A percentile compares a stretch with the other conserved stretches of the same genome.
These are phyloP conservation scores for Exophiala mesophila DNA, from an alignment of 2,329 filamentous ascomycete species.

Conservation along the genomic window DNA sequence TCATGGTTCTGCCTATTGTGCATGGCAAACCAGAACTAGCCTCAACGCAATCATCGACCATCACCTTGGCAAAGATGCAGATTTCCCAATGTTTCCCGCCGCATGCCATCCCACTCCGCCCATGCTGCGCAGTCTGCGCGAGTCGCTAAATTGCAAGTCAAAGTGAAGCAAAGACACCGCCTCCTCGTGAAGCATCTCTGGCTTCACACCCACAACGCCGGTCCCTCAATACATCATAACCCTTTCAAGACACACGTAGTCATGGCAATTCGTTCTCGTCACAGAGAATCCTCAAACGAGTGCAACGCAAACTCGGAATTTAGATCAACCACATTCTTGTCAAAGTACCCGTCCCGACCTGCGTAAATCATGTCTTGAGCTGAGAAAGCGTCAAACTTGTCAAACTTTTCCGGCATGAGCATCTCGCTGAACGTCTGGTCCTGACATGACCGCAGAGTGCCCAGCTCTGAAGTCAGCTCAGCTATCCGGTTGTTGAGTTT, in stretches of 20 bases:
- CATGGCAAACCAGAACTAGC: too few species aligned
- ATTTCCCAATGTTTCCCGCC: constrained; percentile 7
- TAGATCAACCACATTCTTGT: constrained; percentile 26
- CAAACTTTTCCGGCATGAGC: constrained; percentile 27
- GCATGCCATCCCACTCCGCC: constrained; percentile 1
- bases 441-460: constrained; percentile 21
- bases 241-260: neutral
- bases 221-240: constrained; percentile 1
- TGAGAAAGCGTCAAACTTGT: constrained; percentile 28
- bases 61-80: too few species aligned
- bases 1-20: too few species aligned
- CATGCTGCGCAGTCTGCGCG: constrained; percentile 10
- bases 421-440: constrained; percentile 26
- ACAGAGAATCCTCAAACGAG: constrained; percentile 26
- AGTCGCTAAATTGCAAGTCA: constrained; percentile 19
- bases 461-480: constrained; percentile 28
- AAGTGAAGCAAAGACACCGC: neutral
- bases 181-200: constrained; percentile 1
- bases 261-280: constrained; percentile 11
- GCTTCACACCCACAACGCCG: neutral
- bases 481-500: constrained; percentile 28
- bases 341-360: constrained; percentile 25
- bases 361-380: constrained; percentile 25
- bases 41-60: too few species aligned
- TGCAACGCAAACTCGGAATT: constrained; percentile 25